These are phyloP conservation scores for Lipomyces kockii DNA, from an alignment of 805 yeast species.

Conservation along the genomic window DNA sequence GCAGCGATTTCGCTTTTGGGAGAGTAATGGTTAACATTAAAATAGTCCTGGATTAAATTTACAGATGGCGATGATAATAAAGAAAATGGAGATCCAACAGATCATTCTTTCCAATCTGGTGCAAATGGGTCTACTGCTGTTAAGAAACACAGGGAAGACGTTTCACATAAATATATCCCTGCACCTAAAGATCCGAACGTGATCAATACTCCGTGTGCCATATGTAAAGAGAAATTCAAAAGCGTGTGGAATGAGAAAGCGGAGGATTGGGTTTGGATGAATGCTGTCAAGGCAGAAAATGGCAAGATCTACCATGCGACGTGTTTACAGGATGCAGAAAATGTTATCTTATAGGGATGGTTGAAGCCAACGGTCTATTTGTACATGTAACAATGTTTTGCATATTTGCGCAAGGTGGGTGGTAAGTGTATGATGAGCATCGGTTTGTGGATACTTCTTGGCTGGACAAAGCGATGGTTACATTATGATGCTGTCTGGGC, in stretches of 20 bases:
- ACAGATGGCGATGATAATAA: conserved; percentile 33
- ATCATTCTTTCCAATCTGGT: conserved; percentile 19
- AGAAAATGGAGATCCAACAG: conserved; percentile 31
- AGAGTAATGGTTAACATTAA: not conserved
- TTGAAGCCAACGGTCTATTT: not conserved
- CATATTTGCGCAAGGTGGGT: not conserved
- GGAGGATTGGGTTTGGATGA: conserved; percentile 84
- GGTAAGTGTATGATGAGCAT: not conserved
- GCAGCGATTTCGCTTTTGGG: conserved; percentile 70
- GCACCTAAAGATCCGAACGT: conserved; percentile 69
- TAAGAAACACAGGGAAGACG: conserved; percentile 42
- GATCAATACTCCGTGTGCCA: conserved; percentile 64
- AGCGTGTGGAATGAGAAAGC: conserved; percentile 73
- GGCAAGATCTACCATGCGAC: conserved; percentile 64
- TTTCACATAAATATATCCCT: conserved; percentile 53
- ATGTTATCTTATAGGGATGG: conserved; percentile 17
- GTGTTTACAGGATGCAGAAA: conserved; percentile 67
- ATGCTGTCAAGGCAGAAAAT: conserved; percentile 58
- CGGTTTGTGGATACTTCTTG: not conserved
- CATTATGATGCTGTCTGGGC: not conserved
- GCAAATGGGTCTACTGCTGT: conserved; percentile 37
- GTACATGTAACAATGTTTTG: not conserved
- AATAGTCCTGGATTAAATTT: conserved; percentile 35
- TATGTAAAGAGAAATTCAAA: conserved; percentile 67
- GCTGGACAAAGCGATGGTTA: not conserved